phyloP scores from a whole-genome alignment of 2,329 filamentous ascomycete genomes.

The Graphilbum fragrans region DNA sequence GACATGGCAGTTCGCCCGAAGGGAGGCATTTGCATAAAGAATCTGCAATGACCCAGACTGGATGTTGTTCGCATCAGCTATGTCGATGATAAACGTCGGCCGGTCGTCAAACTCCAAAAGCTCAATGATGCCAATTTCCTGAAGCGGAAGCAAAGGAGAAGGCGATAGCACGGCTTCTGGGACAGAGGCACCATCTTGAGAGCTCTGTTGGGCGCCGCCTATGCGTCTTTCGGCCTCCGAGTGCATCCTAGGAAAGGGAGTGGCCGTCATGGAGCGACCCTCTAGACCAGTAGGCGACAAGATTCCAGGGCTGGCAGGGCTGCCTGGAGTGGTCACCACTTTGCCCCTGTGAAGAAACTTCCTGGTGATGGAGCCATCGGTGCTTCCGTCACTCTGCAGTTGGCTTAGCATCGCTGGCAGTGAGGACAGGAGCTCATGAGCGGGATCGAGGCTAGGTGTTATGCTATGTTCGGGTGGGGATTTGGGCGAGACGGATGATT shows the following conservation, averaged over 20 bases:
- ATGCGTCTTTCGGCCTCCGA: no score
- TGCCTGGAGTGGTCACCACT: conserved; percentile 34
- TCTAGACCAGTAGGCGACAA: background rate
- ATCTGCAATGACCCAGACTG: conserved; percentile 43
- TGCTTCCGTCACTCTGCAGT: conserved; percentile 19
- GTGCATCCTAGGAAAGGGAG: no score
- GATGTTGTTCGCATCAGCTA: conserved; percentile 44
- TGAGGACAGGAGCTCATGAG: conserved; percentile 33
- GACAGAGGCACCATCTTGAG: background rate
- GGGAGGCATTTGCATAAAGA: conserved; percentile 55
- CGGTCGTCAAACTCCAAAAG: conserved; percentile 65
- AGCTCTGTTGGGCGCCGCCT: background rate
- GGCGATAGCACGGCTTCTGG: conserved; percentile 17
- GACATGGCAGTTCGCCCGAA: conserved; percentile 43
- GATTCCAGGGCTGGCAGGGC: conserved; percentile 11
- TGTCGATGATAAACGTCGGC: conserved; percentile 65
- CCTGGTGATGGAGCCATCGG: conserved; percentile 33
- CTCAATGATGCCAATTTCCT: conserved; percentile 56
- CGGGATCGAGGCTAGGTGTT: background rate
- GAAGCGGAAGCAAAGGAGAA: conserved; percentile 43
- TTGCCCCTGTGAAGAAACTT: conserved; percentile 42
- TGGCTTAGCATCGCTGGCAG: background rate
- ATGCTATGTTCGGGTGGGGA: no score
- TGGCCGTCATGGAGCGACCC: no score
- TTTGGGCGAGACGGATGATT: no score